Evolutionary conservation across 2,329 filamentous ascomycete species (phyloP).

Genomic region (Conoideocrella luteorostrata): DNA sequence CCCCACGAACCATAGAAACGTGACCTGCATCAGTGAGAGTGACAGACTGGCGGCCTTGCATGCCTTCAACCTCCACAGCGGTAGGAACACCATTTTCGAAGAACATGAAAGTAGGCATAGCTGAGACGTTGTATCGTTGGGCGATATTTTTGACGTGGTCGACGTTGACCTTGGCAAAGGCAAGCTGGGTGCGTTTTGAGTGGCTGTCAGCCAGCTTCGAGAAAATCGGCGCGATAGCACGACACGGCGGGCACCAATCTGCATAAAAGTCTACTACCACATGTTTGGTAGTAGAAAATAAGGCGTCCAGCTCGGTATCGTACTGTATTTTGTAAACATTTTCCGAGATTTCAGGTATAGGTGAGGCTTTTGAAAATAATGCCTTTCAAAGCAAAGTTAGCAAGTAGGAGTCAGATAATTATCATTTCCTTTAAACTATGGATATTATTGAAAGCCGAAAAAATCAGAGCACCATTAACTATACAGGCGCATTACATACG

Average conservation of each 20-base stretch:
- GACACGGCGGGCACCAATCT: conserved; percentile 45
- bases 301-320: conserved; percentile 26
- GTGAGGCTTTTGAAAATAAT: conserved; percentile 10
- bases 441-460: too few species aligned
- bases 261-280: conserved; percentile 44
- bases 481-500: too few species aligned
- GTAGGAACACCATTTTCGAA: conserved; percentile 67
- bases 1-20: conserved; percentile 24
- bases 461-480: too few species aligned
- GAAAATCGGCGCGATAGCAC: conserved; percentile 39
- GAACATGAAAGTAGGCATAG: conserved; percentile 89
- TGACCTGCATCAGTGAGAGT: conserved; percentile 18
- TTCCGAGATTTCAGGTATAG: conserved; percentile 33
- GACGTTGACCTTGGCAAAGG: conserved; percentile 16
- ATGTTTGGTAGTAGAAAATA: conserved; percentile 32
- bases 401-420: too few species aligned
- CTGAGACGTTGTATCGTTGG: conserved; percentile 69
- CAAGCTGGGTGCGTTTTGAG: conserved; percentile 14
- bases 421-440: too few species aligned
- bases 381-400: neutral
- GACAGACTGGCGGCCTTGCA: conserved; percentile 16
- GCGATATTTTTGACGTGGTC: conserved; percentile 28
- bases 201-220: conserved; percentile 39
- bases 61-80: conserved; percentile 23
- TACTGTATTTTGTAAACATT: conserved; percentile 28